These are phyloP conservation scores for Solanum chmielewskii DNA, from an alignment of 257 asterid species.

Conservation along the genomic window DNA sequence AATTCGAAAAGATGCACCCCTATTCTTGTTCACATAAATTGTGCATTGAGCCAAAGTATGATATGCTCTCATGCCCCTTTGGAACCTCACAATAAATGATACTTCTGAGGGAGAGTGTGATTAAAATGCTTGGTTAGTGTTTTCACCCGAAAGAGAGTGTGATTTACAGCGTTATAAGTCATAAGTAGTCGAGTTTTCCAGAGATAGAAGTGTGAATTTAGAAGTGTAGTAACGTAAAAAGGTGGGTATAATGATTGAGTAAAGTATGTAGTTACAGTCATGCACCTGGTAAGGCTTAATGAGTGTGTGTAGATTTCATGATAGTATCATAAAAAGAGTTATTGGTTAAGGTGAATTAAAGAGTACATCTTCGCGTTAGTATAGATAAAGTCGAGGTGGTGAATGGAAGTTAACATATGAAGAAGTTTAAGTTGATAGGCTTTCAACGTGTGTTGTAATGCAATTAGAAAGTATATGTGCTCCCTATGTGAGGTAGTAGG, in stretches of 20 bases:
- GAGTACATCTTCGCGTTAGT: background rate
- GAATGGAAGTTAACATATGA: background rate
- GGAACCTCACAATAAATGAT: background rate
- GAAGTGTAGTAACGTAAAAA: background rate
- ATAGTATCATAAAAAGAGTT: background rate
- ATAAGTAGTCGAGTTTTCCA: background rate
- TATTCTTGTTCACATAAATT: background rate
- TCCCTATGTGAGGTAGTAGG: background rate
- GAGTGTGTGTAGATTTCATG: background rate
- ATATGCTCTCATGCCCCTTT: background rate
- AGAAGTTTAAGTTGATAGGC: background rate
- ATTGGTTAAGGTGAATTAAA: background rate
- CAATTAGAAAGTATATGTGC: background rate
- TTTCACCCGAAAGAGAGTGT: background rate
- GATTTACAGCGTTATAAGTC: background rate
- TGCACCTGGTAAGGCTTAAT: background rate
- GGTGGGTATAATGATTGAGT: background rate
- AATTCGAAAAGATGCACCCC: background rate
- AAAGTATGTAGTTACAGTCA: background rate
- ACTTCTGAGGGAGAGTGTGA: background rate
- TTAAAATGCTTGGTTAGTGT: background rate
- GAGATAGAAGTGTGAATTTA: background rate
- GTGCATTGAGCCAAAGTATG: background rate
- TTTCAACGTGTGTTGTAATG: background rate
- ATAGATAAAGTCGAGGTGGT: background rate